Evolutionary conservation across 495 filamentous ascomycete genomes (phyloP), one percentile per base, ranked within the genome.

Genomic region (Corynascus novoguineensis): DNA sequence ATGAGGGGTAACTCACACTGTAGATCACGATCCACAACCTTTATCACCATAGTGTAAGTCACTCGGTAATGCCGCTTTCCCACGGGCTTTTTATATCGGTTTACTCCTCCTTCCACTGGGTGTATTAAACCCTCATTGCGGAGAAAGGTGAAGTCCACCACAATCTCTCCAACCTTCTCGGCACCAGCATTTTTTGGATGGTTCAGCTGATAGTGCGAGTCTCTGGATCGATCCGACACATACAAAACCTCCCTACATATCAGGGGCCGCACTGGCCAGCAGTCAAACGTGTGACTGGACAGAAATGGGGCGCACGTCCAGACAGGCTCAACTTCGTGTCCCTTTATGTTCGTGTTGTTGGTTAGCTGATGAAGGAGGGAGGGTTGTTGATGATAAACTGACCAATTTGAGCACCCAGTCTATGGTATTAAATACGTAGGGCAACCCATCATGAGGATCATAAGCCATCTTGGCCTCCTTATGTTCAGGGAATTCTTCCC

Each of bases 391-490:
- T 14, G 9, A 45, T 15, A 42, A 49, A 59, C 21, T 46, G 12
- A 62, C 64, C 29, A 54, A 49, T 19, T 55, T 42, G 19, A 64
- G 58, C 17, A 62, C 53, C 51, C 57, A 63, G 27, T 62, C 53
- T 38, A 62, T 60, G 8, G 58, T 59, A 25, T 54, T 24, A 11
- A 62, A 21, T 41, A 24, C 48, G 42, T 64, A 63, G 19, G 56
- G 56, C 28, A 55, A 17, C 1, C 56, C 53, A 24, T 60, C 59
- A 32, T 51, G 45, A 28, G 4, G 45, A 9, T 47, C 45, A 31
- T 47, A 47, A 17, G 45, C 22, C 31, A 41, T 35, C 22, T 50
- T 58, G 1, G 55, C 54, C 37, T 58, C 52, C 22, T 38, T 27
- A 35, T 71, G 68, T 8, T 55, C 64, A 9, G 53, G 42, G 41